These are phyloP conservation scores for Globisporangium acanthophoron DNA, from an alignment of 352 stramenopile species.

Conservation along the genomic window DNA sequence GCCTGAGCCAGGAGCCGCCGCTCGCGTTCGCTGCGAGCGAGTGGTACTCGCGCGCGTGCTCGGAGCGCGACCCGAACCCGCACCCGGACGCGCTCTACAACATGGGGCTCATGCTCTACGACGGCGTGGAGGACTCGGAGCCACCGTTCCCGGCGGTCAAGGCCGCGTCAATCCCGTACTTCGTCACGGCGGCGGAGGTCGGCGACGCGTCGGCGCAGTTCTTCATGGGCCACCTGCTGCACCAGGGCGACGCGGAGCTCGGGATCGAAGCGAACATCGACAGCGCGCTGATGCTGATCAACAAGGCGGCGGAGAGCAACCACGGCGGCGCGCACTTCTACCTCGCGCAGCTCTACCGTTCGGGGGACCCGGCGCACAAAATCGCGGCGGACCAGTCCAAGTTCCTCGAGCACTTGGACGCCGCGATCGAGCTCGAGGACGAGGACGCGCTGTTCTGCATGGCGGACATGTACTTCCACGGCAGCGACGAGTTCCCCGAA, in stretches of 20 bases:
- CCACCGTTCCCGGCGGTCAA: slow-evolving; percentile 59
- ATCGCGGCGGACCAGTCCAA: slow-evolving; percentile 43
- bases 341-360: slow-evolving; percentile 84
- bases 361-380: slow-evolving; percentile 45
- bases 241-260: slow-evolving; percentile 68
- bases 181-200: slow-evolving; percentile 68
- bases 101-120: slow-evolving; percentile 72
- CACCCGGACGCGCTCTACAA: slow-evolving; percentile 84
- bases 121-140: slow-evolving; percentile 66
- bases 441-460: slow-evolving; percentile 80
- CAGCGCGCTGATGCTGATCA: slow-evolving; percentile 72
- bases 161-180: slow-evolving; percentile 62
- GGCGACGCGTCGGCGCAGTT: slow-evolving; percentile 79
- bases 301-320: slow-evolving; percentile 60
- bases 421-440: slow-evolving; percentile 52
- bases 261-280: slow-evolving; percentile 52
- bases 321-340: slow-evolving; percentile 78
- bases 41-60: slow-evolving; percentile 68
- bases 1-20: slow-evolving; percentile 69
- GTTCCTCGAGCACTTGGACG: slow-evolving; percentile 63
- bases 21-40: slow-evolving; percentile 59
- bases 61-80: slow-evolving; percentile 37
- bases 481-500: slow-evolving; percentile 67
- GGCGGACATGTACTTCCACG: slow-evolving; percentile 84
- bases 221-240: slow-evolving; percentile 81